These are phyloP conservation scores for Saccharomycopsis hybrid DNA, from an alignment of 1,139 yeast genomes.

Conservation along the genomic window DNA sequence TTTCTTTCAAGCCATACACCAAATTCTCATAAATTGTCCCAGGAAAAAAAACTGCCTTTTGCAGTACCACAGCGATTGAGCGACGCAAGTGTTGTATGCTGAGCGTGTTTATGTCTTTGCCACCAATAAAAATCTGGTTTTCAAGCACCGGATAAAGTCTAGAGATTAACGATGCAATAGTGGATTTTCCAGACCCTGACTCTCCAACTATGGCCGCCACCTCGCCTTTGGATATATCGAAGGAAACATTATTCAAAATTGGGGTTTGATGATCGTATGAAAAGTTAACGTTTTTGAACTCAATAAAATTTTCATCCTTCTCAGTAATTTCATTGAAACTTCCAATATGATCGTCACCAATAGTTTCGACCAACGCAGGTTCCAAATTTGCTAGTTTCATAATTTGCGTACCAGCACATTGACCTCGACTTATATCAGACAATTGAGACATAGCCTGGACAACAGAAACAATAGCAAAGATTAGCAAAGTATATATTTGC, in stretches of 20 bases:
- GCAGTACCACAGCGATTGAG: conserved; percentile 59
- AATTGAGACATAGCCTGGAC: conserved; percentile 52
- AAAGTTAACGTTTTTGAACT: conserved; percentile 42
- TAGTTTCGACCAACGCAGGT: conserved; percentile 1
- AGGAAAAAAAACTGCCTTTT: conserved; percentile 56
- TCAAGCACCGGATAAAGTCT: conserved; percentile 44
- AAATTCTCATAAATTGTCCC: conserved; percentile 65
- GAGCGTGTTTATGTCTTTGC: conserved; percentile 39
- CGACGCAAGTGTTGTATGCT: conserved; percentile 45
- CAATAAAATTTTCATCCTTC: conserved; percentile 28
- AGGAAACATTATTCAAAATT: conserved; percentile 36
- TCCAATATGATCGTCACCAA: too few species aligned
- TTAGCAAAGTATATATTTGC: conserved; percentile 62
- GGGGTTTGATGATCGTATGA: conserved; percentile 24
- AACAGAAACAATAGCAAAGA: conserved; percentile 67
- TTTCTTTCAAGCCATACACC: conserved; percentile 44
- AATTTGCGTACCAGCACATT: conserved; percentile 54
- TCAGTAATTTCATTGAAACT: conserved; percentile 20
- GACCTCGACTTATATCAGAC: conserved; percentile 76
- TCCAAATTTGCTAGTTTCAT: conserved; percentile 29
- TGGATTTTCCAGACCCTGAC: too few species aligned
- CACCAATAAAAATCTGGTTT: conserved; percentile 35
- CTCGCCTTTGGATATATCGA: conserved; percentile 40
- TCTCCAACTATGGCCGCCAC: too few species aligned
- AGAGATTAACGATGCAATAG: too few species aligned